Conservation (phyloP, 2,329 filamentous ascomycete genomes). For the Alternaria tenuissima region DNA sequence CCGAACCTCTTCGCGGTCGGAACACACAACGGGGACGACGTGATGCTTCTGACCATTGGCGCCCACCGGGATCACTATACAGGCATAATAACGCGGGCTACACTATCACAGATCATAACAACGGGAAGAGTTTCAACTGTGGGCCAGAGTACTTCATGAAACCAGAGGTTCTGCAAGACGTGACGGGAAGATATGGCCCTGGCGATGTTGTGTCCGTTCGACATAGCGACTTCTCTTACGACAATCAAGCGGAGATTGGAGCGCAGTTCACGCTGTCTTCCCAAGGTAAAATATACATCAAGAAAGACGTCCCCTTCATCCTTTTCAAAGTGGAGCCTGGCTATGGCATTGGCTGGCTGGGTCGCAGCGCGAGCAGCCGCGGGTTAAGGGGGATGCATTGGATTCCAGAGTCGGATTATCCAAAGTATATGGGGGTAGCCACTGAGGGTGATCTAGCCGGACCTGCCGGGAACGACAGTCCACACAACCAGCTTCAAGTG, state of each 20-base stretch:
- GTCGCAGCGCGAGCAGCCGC: neutral
- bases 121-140: neutral
- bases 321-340: neutral
- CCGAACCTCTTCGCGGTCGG: neutral
- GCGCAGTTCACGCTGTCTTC: neutral
- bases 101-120: neutral
- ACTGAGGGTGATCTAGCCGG: neutral
- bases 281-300: neutral
- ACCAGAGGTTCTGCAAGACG: neutral
- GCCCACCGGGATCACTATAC: neutral
- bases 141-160: neutral
- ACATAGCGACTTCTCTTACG: neutral
- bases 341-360: slow-evolving; percentile 5
- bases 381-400: neutral
- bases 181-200: neutral
- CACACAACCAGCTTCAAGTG: neutral
- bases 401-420: neutral
- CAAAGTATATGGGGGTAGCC: neutral
- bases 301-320: neutral
- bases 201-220: neutral
- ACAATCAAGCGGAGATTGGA: neutral
- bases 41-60: too few relatives aligned
- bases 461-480: neutral
- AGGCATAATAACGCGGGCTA: neutral
- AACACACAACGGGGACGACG: too few relatives aligned